Base-by-base conservation (phyloP, 164 flowering plant species). In the Umbellularia californica region DNA sequence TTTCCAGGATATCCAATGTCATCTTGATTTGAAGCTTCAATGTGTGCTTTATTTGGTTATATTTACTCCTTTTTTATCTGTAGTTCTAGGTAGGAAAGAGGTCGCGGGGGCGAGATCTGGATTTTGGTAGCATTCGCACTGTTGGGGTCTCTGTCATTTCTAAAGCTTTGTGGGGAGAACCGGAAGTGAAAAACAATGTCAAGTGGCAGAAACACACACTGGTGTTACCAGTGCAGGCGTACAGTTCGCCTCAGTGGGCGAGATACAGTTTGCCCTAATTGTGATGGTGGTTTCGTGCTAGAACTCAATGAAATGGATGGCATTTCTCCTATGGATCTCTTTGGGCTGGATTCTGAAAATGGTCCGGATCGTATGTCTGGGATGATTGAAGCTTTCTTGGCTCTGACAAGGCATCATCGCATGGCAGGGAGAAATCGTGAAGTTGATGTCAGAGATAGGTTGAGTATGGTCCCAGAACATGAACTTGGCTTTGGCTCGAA, bases 141-240 rank as follows among this genome's bases (percentile, higher is more conserved):
- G 72, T 70, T 52, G 20, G 62, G 35, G 23, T 70, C 72, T 70
- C 22, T 52, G 11, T 24, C 15, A 22, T n/a, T 3, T 69, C 24
- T 41, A 30, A 30, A 30, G n/a, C 28, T 69, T n/a, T n/a, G 52
- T n/a, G 20, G 27, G 28, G 72, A 70, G 25, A 23, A 70, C 15
- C 0, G 28, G 17, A 63, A 70, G 72, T 11, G 51, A 35, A 23
- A 65, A 70, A 82, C 73, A 77, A 93, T 91, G 97, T 84, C 93
- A 74, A 82, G 86, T 60, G 70, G 87, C 64, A 82, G 92, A 71
- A 85, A 80, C 74, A 89, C 96, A 25, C 94, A 94, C 76, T 92
- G 94, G 95, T 94, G 97, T 82, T 83, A 91, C 84, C 80, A 80
- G 70, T 92, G 96, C 83, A 79, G 80, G 68, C 83, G 85, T 51